Evolutionary conservation across 768 basidiomycete species (phyloP).

Genomic region (Leucogyrophana mollusca): DNA sequence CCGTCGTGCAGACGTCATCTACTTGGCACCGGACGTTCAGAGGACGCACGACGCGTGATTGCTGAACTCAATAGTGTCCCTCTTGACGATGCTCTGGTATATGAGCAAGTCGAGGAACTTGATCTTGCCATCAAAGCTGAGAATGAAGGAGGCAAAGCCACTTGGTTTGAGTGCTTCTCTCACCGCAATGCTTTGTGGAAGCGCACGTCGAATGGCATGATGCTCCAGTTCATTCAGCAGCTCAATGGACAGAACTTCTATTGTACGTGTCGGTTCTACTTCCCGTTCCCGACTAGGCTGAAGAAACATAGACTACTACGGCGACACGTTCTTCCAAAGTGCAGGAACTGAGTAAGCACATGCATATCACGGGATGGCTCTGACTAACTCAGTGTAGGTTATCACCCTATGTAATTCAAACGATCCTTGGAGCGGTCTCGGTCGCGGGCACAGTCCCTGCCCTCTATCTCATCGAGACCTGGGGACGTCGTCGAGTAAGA

Average conservation of each 20-base stretch:
- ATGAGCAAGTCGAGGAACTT: slow-evolving; percentile 62
- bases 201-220: slow-evolving; percentile 78
- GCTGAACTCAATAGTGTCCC: slow-evolving; percentile 65
- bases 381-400: slow-evolving; percentile 33
- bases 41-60: slow-evolving; percentile 61
- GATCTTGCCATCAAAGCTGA: slow-evolving; percentile 64
- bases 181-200: slow-evolving; percentile 66
- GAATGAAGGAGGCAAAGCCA: slow-evolving; percentile 79
- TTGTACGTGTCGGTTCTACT: slow-evolving; percentile 36
- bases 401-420: slow-evolving; percentile 71
- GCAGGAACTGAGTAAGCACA: slow-evolving; percentile 57
- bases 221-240: slow-evolving; percentile 80
- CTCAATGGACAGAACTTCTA: slow-evolving; percentile 82
- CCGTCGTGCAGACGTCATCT: slow-evolving; percentile 64
- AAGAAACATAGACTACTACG: slow-evolving; percentile 62
- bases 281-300: slow-evolving; percentile 14
- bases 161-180: slow-evolving; percentile 79
- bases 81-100: slow-evolving; percentile 54
- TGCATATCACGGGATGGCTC: background rate
- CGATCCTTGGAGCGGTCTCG: slow-evolving; percentile 72
- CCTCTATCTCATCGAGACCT: slow-evolving; percentile 62
- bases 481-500: slow-evolving; percentile 69
- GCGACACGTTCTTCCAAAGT: slow-evolving; percentile 77
- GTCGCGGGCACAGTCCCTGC: slow-evolving; percentile 73
- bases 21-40: slow-evolving; percentile 51